Conservation (phyloP, 1,284 basidiomycete genomes). For the Malassezia brasiliensis region DNA sequence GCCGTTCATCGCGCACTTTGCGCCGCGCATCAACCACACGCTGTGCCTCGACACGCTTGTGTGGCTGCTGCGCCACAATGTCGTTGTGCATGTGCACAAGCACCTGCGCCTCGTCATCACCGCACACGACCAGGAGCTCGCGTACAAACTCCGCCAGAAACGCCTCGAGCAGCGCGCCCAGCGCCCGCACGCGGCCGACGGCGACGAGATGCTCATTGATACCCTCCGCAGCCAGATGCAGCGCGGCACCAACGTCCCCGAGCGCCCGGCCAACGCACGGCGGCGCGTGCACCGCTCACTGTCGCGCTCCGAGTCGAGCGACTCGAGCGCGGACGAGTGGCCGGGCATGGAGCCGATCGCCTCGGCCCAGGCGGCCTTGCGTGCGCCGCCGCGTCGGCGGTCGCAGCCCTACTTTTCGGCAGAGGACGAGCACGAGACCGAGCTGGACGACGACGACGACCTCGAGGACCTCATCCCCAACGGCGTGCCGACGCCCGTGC, state of each 20-base stretch:
- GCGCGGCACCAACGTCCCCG: background rate
- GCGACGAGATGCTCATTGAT: constrained; percentile 12
- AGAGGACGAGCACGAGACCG: constrained; percentile 24
- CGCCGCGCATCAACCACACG: constrained; percentile 33
- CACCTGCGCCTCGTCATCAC: constrained; percentile 74
- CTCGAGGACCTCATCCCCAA: constrained; percentile 11
- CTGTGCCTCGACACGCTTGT: constrained; percentile 72
- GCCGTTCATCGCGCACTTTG: constrained; percentile 24
- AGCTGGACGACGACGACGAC: constrained; percentile 22
- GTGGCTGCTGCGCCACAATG: constrained; percentile 80
- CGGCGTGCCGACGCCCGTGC: constrained; percentile 49
- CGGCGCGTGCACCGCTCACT: background rate
- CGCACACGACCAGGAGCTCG: constrained; percentile 59
- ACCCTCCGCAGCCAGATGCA: constrained; percentile 3
- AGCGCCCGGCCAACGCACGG: constrained; percentile 2
- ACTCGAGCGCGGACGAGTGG: constrained; percentile 15
- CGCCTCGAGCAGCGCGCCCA: constrained; percentile 5
- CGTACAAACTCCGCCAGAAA: constrained; percentile 15
- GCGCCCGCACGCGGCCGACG: background rate
- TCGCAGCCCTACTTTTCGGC: constrained; percentile 17
- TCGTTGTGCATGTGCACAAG: constrained; percentile 75
- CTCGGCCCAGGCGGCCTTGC: background rate
- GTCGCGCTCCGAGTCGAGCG: background rate
- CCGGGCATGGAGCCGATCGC: background rate
- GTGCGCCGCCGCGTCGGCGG: background rate